phyloP scores from a whole-genome alignment of 192 early-diverging fungal species.

The Linderina pennispora region DNA sequence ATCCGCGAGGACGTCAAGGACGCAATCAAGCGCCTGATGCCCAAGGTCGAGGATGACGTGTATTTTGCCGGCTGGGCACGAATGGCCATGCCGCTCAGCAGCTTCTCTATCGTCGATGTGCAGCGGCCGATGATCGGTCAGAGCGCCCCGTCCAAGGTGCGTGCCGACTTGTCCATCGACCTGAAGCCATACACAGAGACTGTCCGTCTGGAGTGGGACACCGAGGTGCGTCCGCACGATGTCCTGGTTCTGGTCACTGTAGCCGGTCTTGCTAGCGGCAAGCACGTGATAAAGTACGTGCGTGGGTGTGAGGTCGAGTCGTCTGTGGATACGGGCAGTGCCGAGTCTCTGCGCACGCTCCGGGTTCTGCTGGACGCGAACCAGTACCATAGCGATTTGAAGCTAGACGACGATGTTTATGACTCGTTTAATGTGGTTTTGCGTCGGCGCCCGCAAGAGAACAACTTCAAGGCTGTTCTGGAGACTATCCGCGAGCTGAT shows the following conservation, averaged over 20 bases:
- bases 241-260: conserved; percentile 82
- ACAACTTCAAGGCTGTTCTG: conserved; percentile 89
- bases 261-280: conserved; percentile 46
- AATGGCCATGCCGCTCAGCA: conserved; percentile 74
- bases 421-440: conserved; percentile 84
- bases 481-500: conserved; percentile 88
- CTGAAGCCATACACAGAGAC: conserved; percentile 62
- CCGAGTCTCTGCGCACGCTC: conserved; percentile 51
- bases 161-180: conserved; percentile 72
- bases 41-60: conserved; percentile 43
- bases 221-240: conserved; percentile 68
- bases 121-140: conserved; percentile 41
- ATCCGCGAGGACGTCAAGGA: conserved; percentile 89
- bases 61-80: conserved; percentile 87
- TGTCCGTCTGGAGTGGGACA: conserved; percentile 84
- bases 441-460: conserved; percentile 81
- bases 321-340: conserved; percentile 67
- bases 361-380: conserved; percentile 80
- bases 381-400: conserved; percentile 57
- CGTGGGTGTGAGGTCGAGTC: conserved; percentile 84
- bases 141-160: conserved; percentile 62
- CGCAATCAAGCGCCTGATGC: conserved; percentile 74
- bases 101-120: conserved; percentile 68
- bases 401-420: conserved; percentile 59
- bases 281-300: conserved; percentile 72